A percentile compares a stretch with the other conserved stretches of the same genome.
Conservation (phyloP, 2,329 filamentous ascomycete species). For the Colletotrichum paranaense region DNA sequence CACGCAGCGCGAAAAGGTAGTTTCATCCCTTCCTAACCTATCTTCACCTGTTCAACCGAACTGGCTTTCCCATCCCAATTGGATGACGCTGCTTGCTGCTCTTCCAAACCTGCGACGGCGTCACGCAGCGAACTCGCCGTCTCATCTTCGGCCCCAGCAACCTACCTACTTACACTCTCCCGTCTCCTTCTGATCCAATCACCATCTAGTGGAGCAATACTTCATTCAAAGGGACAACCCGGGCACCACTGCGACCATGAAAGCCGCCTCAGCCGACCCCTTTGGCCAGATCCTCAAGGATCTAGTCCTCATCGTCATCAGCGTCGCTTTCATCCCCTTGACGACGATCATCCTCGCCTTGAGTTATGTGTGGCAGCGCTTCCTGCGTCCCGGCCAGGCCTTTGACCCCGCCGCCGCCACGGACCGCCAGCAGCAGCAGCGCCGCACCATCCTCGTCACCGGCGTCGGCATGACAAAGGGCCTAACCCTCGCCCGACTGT, state of each 20-base stretch:
- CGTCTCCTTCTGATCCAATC: background rate
- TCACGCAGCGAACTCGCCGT: background rate
- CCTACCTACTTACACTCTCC: background rate
- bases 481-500: slow-evolving; percentile 72
- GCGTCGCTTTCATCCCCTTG: slow-evolving; percentile 26
- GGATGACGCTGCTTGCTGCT: background rate
- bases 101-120: background rate
- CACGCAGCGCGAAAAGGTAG: slow-evolving; percentile 10
- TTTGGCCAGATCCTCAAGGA: slow-evolving; percentile 30
- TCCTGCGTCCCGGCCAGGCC: slow-evolving; percentile 1
- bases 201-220: background rate
- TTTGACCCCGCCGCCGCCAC: background rate
- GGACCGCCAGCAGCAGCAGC: background rate
- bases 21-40: slow-evolving; percentile 1
- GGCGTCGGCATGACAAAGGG: slow-evolving; percentile 80
- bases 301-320: slow-evolving; percentile 28
- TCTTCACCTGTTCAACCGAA: background rate
- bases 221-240: too few species aligned
- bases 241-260: slow-evolving; percentile 5
- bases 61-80: background rate
- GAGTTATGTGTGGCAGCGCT: slow-evolving; percentile 19
- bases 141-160: slow-evolving; percentile 27
- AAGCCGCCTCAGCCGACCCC: slow-evolving; percentile 13
- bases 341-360: slow-evolving; percentile 8
- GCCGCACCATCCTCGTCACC: slow-evolving; percentile 70